A percentile compares a stretch with the other conserved stretches of the same genome.
Evolutionary conservation across 306 rosid genomes (phyloP).

Genomic region (Abrus precatorius): DNA sequence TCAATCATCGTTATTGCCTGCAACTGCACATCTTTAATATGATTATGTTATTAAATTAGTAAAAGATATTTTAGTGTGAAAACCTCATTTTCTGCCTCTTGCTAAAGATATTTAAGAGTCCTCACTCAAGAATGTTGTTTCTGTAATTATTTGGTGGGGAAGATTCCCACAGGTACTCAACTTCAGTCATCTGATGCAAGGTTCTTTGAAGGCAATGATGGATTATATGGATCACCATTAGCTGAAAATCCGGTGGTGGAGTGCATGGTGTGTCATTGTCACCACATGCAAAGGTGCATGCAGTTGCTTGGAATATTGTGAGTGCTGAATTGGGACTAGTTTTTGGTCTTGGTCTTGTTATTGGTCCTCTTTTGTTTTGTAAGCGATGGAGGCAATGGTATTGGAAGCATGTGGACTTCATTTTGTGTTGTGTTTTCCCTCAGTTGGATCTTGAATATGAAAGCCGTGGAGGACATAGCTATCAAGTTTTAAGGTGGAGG

Average conservation of each 20-base stretch:
- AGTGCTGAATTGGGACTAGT: neutral
- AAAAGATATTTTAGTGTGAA: too few species aligned
- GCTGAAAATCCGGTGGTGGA: neutral
- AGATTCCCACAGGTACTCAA: conserved; percentile 43
- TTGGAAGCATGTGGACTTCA: neutral
- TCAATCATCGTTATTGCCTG: too few species aligned
- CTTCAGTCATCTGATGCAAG: conserved; percentile 26
- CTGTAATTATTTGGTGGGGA: conserved; percentile 46
- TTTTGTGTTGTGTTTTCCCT: neutral
- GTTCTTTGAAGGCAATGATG: conserved; percentile 39
- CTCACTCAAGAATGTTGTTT: conserved; percentile 42
- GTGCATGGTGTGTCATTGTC: neutral
- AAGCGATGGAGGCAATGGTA: conserved; percentile 19
- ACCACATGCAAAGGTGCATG: neutral
- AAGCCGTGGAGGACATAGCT: neutral
- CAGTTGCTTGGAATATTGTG: neutral
- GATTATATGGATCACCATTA: conserved; percentile 51
- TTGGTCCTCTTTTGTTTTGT: neutral
- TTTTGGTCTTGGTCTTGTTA: conserved; percentile 4
- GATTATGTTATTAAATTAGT: too few species aligned
- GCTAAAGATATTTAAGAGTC: conserved; percentile 34
- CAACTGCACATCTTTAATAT: too few species aligned
- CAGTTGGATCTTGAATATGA: neutral
- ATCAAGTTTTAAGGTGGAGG: conserved; percentile 22
- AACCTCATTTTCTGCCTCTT: neutral